Evolutionary conservation across 2,329 filamentous ascomycete species (phyloP).

Genomic region (Arthroderma sp.): DNA sequence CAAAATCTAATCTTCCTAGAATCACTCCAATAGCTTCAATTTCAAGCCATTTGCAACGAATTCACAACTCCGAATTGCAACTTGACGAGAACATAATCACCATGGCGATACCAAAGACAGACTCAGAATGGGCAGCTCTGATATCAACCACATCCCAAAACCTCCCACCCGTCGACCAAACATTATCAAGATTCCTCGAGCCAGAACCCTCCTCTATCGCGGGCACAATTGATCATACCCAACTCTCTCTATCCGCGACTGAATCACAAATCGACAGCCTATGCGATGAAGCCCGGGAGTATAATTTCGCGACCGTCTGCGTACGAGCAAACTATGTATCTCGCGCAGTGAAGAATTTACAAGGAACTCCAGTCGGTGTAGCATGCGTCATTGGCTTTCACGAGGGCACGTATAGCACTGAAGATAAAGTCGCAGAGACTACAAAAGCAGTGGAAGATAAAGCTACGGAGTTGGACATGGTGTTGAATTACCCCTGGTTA

Average conservation of each 20-base stretch:
- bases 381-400: conserved; percentile 49
- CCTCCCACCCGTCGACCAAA: conserved; percentile 15
- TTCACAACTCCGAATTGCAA: too few relatives aligned
- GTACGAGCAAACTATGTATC: conserved; percentile 42
- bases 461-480: conserved; percentile 46
- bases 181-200: conserved; percentile 12
- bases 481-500: conserved; percentile 42
- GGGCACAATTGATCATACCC: conserved; percentile 32
- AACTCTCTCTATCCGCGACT: conserved; percentile 30
- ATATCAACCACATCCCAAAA: conserved; percentile 15
- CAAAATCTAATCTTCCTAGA: too few relatives aligned
- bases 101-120: conserved; percentile 13
- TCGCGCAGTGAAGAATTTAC: conserved; percentile 36
- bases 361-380: conserved; percentile 35
- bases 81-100: neutral
- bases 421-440: conserved; percentile 40
- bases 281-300: conserved; percentile 40
- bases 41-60: too few relatives aligned
- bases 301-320: conserved; percentile 39
- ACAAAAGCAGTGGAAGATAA: conserved; percentile 36
- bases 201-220: conserved; percentile 18
- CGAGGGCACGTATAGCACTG: conserved; percentile 42
- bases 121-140: conserved; percentile 22
- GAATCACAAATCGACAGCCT: conserved; percentile 38
- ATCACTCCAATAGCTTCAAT: too few relatives aligned